Percentiles rank a stretch among this genome's conserved stretches.
Evolutionary conservation across 305 asterid species (phyloP).

Genomic region (Rubia tinctorum): DNA sequence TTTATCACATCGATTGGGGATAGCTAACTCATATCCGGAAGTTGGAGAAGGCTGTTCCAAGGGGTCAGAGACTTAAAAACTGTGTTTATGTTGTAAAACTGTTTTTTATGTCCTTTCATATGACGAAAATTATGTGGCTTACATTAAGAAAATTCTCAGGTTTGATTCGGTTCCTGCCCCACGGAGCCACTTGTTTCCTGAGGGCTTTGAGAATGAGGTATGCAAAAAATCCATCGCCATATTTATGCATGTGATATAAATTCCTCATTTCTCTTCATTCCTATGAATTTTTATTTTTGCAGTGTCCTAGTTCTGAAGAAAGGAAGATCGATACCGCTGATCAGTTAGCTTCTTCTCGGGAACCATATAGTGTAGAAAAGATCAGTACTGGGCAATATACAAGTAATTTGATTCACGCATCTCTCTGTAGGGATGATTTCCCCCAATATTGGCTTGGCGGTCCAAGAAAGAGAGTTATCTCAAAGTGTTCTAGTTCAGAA

Average conservation of each 20-base stretch:
- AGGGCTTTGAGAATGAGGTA: constrained; percentile 42
- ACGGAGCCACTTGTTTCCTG: constrained; percentile 50
- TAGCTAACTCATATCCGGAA: constrained; percentile 40
- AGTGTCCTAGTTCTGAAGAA: constrained; percentile 28
- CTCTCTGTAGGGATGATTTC: constrained; percentile 27
- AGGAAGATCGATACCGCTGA: constrained; percentile 26
- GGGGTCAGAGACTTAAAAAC: constrained; percentile 41
- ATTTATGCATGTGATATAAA: neutral
- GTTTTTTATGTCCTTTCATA: constrained; percentile 22
- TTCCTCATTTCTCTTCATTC: neutral
- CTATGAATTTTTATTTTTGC: constrained; percentile 9
- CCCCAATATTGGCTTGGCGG: constrained; percentile 29
- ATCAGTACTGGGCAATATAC: constrained; percentile 28
- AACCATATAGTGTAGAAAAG: constrained; percentile 33
- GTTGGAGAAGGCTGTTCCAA: constrained; percentile 36
- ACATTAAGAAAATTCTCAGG: constrained; percentile 46
- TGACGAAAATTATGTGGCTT: constrained; percentile 21
- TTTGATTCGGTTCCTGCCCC: constrained; percentile 55
- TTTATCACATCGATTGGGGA: constrained; percentile 48
- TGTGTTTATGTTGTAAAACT: no score
- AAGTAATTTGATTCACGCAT: constrained; percentile 6
- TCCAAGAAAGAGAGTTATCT: constrained; percentile 29
- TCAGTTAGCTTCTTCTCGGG: constrained; percentile 26
- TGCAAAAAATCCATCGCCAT: constrained; percentile 27
- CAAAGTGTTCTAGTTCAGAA: constrained; percentile 24